A percentile compares a stretch with the other conserved stretches of the same genome.
phyloP scores from a whole-genome alignment of 169 alveolate species.

The Babesia sp. region DNA sequence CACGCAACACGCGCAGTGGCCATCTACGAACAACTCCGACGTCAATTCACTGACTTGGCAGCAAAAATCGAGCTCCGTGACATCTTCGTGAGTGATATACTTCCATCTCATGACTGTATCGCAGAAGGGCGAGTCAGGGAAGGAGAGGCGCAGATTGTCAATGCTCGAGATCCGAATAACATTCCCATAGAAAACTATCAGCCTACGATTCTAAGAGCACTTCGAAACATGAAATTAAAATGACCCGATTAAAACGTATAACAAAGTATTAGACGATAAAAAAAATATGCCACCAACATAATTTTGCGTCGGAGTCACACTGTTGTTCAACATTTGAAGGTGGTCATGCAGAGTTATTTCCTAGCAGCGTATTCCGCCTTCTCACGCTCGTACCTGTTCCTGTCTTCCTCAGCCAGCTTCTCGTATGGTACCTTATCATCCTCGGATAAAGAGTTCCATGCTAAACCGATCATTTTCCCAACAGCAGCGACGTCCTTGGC shows the following conservation, averaged over 20 bases:
- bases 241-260: neutral
- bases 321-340: neutral
- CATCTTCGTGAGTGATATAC: slow-evolving; percentile 29
- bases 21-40: slow-evolving; percentile 36
- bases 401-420: slow-evolving; percentile 86
- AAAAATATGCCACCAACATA: neutral
- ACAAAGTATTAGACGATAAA: neutral
- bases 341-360: neutral
- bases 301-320: neutral
- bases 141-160: slow-evolving; percentile 8
- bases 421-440: slow-evolving; percentile 85
- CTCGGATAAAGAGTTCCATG: slow-evolving; percentile 85
- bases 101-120: neutral
- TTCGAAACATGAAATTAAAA: slow-evolving; percentile 1
- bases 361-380: slow-evolving; percentile 75
- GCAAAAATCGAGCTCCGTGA: slow-evolving; percentile 24
- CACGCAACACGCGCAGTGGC: slow-evolving; percentile 55
- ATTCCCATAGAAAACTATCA: neutral
- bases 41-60: slow-evolving; percentile 10
- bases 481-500: slow-evolving; percentile 87
- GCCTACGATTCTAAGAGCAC: neutral
- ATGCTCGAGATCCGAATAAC: slow-evolving; percentile 19
- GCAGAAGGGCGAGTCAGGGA: slow-evolving; percentile 12
- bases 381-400: slow-evolving; percentile 84
- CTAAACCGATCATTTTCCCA: slow-evolving; percentile 88